A percentile compares a stretch with the other conserved stretches of the same genome.
phyloP scores from a whole-genome alignment of 768 basidiomycete genomes.

The Lactifluus rugatus region DNA sequence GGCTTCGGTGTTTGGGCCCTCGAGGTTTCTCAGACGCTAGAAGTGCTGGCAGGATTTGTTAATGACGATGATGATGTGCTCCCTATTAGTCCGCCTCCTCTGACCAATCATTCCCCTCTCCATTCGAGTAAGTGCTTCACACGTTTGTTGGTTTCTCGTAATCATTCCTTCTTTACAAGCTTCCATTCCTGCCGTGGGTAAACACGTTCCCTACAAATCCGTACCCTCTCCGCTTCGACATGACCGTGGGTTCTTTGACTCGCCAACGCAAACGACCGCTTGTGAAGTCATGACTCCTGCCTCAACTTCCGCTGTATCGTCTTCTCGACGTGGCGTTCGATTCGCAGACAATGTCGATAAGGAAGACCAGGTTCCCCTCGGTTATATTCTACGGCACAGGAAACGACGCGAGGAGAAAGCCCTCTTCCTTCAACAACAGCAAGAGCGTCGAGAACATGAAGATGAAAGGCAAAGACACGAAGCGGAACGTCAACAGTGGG shows the following conservation, averaged over 20 bases:
- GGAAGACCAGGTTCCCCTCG: conserved; percentile 58
- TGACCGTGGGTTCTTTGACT: conserved; percentile 26
- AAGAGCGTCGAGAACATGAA: conserved; percentile 41
- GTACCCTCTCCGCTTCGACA: conserved; percentile 43
- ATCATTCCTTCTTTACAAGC: conserved; percentile 18
- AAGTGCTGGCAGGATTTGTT: conserved; percentile 11
- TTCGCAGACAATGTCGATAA: conserved; percentile 52
- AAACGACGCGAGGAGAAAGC: conserved; percentile 63
- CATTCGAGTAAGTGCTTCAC: conserved; percentile 10
- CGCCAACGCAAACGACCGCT: conserved; percentile 7
- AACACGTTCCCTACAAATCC: conserved; percentile 29
- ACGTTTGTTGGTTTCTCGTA: conserved; percentile 21
- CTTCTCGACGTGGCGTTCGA: conserved; percentile 43
- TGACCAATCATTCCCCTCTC: background rate
- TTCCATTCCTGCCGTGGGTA: conserved; percentile 14
- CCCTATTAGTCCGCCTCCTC: background rate
- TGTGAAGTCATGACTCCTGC: conserved; percentile 4
- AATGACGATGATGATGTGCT: conserved; percentile 19
- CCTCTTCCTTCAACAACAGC: conserved; percentile 49
- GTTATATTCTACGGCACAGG: conserved; percentile 51
- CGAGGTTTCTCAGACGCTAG: conserved; percentile 16
- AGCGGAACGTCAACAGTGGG: conserved; percentile 36
- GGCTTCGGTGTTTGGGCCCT: conserved; percentile 21
- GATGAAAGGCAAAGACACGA: conserved; percentile 32
- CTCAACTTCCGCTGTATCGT: background rate